phyloP scores from a whole-genome alignment of 306 rosid species.

The Lathyrus oleraceus region DNA sequence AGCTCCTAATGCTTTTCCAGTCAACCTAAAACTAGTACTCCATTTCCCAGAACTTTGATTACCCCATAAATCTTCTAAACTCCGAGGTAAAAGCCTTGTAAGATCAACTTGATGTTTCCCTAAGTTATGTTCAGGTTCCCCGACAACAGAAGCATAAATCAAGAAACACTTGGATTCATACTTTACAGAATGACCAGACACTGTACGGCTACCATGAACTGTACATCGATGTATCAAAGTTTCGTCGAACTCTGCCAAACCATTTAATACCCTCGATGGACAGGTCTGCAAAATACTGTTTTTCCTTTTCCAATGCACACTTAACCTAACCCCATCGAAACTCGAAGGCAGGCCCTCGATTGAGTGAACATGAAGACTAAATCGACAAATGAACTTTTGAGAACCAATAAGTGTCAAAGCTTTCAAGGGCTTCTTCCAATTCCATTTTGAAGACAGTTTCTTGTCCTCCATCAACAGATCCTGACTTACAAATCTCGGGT shows the following conservation, averaged over 20 bases:
- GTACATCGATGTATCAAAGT: slow-evolving; percentile 57
- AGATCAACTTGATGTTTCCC: slow-evolving; percentile 72
- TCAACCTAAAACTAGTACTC: slow-evolving; percentile 71
- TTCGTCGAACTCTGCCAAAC: slow-evolving; percentile 59
- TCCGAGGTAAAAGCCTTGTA: slow-evolving; percentile 67
- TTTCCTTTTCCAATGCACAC: slow-evolving; percentile 73
- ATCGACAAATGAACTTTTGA: slow-evolving; percentile 57
- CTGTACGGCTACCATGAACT: slow-evolving; percentile 58
- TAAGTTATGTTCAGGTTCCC: slow-evolving; percentile 49
- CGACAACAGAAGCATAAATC: slow-evolving; percentile 59
- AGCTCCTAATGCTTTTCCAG: slow-evolving; percentile 76
- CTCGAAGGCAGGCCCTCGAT: slow-evolving; percentile 59
- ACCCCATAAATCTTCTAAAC: slow-evolving; percentile 65
- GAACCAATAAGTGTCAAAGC: slow-evolving; percentile 63
- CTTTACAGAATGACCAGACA: slow-evolving; percentile 52
- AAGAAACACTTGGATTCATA: slow-evolving; percentile 59
- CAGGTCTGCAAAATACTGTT: slow-evolving; percentile 49
- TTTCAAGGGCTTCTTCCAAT: slow-evolving; percentile 83
- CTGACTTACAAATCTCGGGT: slow-evolving; percentile 38
- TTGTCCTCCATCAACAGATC: slow-evolving; percentile 45
- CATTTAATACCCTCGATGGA: slow-evolving; percentile 47
- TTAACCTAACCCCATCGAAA: slow-evolving; percentile 49
- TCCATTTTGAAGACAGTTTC: slow-evolving; percentile 61
- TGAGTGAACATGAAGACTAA: slow-evolving; percentile 66
- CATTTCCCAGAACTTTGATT: slow-evolving; percentile 65